phyloP scores from a whole-genome alignment of 176 grass and related monocot species.

The Oryza longistaminata region DNA sequence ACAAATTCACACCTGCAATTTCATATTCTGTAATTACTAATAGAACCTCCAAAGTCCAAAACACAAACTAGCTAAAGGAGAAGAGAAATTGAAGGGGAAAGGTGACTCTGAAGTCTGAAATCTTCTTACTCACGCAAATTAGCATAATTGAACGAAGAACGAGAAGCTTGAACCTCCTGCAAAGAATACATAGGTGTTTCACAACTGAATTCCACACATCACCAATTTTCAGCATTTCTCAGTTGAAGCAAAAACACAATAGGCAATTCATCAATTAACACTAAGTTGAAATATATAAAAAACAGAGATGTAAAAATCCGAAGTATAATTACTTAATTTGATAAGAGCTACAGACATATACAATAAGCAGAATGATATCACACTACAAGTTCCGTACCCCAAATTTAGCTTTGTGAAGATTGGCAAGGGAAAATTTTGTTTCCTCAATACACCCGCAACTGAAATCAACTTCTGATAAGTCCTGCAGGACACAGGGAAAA shows the following conservation, averaged over 20 bases:
- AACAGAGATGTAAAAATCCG: background rate
- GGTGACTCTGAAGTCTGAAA: constrained; percentile 27
- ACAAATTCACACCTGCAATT: constrained; percentile 54
- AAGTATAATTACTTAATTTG: background rate
- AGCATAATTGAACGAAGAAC: constrained; percentile 55
- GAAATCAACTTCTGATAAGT: constrained; percentile 59
- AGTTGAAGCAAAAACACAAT: background rate
- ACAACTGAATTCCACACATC: background rate
- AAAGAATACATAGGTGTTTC: constrained; percentile 19
- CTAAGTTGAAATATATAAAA: background rate
- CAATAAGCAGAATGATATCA: background rate
- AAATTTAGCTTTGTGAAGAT: constrained; percentile 65
- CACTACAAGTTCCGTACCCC: constrained; percentile 29
- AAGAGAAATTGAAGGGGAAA: background rate
- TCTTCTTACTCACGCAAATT: constrained; percentile 66
- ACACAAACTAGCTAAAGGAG: background rate
- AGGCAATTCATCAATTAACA: background rate
- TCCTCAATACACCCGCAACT: constrained; percentile 46
- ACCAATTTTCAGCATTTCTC: background rate
- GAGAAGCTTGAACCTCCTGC: constrained; percentile 53
- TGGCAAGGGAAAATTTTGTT: constrained; percentile 48
- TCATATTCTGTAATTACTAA: constrained; percentile 8
- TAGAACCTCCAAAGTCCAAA: background rate
- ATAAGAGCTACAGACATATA: background rate
- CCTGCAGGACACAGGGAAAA: constrained; percentile 23